Base-by-base conservation (phyloP, 352 stramenopile species). In the Globisporangium paroecandrum region DNA sequence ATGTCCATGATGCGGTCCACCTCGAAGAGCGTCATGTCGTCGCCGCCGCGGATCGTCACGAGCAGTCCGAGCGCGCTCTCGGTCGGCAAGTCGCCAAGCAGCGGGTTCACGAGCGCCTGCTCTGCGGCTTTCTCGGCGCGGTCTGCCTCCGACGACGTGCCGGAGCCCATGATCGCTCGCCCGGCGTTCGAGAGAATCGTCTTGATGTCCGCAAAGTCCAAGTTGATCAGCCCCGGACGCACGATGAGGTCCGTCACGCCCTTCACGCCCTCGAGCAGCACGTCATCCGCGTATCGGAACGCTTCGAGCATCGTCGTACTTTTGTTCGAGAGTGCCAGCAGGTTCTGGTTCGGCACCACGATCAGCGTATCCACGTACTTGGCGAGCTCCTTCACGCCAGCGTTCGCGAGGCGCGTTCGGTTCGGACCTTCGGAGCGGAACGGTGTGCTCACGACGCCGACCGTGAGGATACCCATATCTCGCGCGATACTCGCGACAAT, bases 131-230 rank as follows among this genome's bases (percentile, higher is more conserved):
- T 90, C 41, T 82, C 78, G 1, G 97, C 96, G 18, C 95, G 83
- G 5, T 83, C 83, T n/a, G 94, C 82, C 15, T 76, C 85, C 3
- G 68, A 83, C 8, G 85, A 82, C 38, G 77, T 76, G 13, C 96
- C 96, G 6, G 97, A 98, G 61, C 97, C 97, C 96, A 99, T 99
- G 54, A 99, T 90, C 22, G 96, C 97, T 15, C 93, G 95, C 0
- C 97, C 96, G 6, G 95, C 95, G 73, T 96, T 93, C 38, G 89
- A 93, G 71, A 99, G 90, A 61, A 99, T 97, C 12, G 93, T 95
- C 69, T 97, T 93, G 64, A 99, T 98, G 76, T 99, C 97, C 25
- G 96, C 97, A 82, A 99, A 99, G 74, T 99, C 97, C 18, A 99
- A 79, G 73, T 99, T 99, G 62, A 99, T 97, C n/a, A 99, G 74